A percentile compares a stretch with the other conserved stretches of the same genome.
Evolutionary conservation across 768 basidiomycete species (phyloP).

Genomic region (Naganishia onofrii): DNA sequence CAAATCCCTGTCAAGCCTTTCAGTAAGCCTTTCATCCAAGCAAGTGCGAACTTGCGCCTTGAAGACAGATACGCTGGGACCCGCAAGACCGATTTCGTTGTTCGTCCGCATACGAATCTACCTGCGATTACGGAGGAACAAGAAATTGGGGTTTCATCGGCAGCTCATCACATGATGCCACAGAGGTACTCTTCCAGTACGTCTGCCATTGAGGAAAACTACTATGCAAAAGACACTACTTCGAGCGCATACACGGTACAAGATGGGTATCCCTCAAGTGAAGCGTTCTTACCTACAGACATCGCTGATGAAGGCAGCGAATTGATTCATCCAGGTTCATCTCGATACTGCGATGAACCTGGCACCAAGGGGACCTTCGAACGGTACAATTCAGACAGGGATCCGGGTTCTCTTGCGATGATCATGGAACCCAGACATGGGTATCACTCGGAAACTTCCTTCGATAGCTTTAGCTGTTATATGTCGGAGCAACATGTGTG

Average conservation of each 20-base stretch:
- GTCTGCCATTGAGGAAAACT: background rate
- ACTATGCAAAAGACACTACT: background rate
- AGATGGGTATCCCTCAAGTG: background rate
- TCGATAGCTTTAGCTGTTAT: background rate
- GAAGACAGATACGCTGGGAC: constrained; percentile 11
- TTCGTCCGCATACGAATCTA: background rate
- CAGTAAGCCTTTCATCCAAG: constrained; percentile 18
- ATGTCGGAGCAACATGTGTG: background rate
- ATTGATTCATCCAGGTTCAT: background rate
- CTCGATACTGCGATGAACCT: background rate
- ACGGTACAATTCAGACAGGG: background rate
- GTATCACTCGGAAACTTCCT: background rate
- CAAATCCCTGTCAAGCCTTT: background rate
- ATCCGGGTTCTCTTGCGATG: background rate
- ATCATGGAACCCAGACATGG: background rate
- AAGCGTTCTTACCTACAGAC: background rate
- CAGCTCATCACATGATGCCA: background rate
- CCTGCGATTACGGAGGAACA: constrained; percentile 1
- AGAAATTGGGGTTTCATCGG: background rate
- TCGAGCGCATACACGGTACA: background rate
- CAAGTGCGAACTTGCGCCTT: background rate
- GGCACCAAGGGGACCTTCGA: background rate
- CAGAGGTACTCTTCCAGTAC: background rate
- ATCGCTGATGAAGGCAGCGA: background rate
- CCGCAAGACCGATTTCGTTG: background rate